Conservation (phyloP, 202 grass and related monocot species). For the Alloteropsis angusta region DNA sequence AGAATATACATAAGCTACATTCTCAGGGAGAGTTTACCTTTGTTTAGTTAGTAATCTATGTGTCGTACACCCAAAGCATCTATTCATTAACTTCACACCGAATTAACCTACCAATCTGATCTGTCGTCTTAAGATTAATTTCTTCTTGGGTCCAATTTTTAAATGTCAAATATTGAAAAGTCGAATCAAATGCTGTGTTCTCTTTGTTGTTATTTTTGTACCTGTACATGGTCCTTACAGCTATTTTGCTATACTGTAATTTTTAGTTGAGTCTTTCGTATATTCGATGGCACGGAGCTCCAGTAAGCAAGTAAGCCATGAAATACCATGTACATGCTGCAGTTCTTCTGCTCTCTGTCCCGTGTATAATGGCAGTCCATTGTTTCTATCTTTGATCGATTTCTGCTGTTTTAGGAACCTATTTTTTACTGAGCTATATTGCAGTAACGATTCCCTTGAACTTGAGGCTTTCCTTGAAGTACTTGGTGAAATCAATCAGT, state of each 20-base stretch:
- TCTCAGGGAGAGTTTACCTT: not conserved
- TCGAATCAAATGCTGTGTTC: not conserved
- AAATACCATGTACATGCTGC: not conserved
- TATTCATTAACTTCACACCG: not conserved
- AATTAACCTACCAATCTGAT: not conserved
- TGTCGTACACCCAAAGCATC: not conserved
- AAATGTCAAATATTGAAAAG: not conserved
- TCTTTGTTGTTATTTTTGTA: not conserved
- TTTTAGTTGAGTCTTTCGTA: not conserved
- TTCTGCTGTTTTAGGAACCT: not conserved
- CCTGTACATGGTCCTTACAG: not conserved
- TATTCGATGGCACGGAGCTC: not conserved
- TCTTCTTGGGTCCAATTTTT: not conserved
- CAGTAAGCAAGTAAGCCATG: not conserved
- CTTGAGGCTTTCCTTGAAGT: not conserved
- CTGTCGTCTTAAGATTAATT: not conserved
- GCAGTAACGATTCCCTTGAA: not conserved
- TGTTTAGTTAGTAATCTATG: not conserved
- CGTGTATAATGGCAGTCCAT: not conserved
- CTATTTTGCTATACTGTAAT: not conserved
- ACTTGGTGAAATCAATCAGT: not conserved
- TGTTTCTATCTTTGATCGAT: slow-evolving; percentile 13
- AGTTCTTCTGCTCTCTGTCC: not conserved
- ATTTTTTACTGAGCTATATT: not conserved
- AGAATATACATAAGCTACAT: not conserved